These are phyloP conservation scores for Cryptosporidium tyzzeri DNA, from an alignment of 169 alveolate species.

Conservation along the genomic window DNA sequence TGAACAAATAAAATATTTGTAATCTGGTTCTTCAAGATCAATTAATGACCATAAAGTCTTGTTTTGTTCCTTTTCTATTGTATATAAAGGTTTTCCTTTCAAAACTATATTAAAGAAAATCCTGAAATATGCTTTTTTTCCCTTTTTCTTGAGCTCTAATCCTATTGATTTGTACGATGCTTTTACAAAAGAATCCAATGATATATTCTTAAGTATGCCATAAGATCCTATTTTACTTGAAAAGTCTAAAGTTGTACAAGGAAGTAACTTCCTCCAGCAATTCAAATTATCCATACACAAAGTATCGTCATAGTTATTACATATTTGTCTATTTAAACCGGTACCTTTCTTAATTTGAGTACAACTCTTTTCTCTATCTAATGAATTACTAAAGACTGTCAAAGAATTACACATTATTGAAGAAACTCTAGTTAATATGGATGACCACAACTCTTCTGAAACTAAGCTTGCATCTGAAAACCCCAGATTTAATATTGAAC, in stretches of 20 bases:
- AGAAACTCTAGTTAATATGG: conserved; percentile 5
- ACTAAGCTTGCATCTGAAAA: background rate
- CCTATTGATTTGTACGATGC: conserved; percentile 72
- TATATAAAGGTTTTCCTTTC: background rate
- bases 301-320: conserved; percentile 44
- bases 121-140: background rate
- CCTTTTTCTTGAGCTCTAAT: background rate
- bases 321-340: background rate
- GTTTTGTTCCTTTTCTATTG: background rate
- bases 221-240: conserved; percentile 1
- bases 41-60: conserved; percentile 9
- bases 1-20: conserved; percentile 6
- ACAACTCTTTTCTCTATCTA: conserved; percentile 28
- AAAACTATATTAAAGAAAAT: conserved; percentile 28
- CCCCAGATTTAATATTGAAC: conserved; percentile 16
- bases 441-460: conserved; percentile 12
- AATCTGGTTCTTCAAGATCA: conserved; percentile 17
- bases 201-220: conserved; percentile 7
- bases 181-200: conserved; percentile 22
- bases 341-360: background rate
- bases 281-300: conserved; percentile 35
- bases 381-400: background rate
- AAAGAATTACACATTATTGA: conserved; percentile 50
- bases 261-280: conserved; percentile 57
- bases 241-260: conserved; percentile 22